Base-by-base conservation (phyloP, 106 monocot genomes). In the Platanthera guangdongensis region DNA sequence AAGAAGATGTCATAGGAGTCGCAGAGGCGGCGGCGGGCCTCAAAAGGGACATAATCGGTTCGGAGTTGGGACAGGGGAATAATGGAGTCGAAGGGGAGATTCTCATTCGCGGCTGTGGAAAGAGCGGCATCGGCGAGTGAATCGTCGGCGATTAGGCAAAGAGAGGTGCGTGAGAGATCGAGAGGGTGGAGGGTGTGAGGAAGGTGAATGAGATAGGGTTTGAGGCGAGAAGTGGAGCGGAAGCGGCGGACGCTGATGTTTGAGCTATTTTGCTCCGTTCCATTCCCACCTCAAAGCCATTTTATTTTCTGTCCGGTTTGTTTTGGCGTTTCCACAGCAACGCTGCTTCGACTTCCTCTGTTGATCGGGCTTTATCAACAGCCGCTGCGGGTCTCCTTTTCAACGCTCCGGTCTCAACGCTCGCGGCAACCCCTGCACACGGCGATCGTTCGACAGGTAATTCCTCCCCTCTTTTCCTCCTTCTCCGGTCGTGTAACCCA, bases 101-200 rank as follows among this genome's bases (percentile, higher is more conserved):
- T 68, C 16, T 75, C 74, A 64, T 50, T 12, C 14, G 47, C 75
- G 77, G 73, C 64, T 52, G 62, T 63, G 45, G 65, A 39, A 21
- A 68, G 63, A 32, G 68, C 78, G 32, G 47, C 10, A 16, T 50
- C 80, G 25, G 57, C 77, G 49, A 74, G 80, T 47, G 76, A 59
- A 68, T 87, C 87, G 65, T 84, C 84, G 72, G 74, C 73, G 57
- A 87, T 52, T 65, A 87, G 81, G 75, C 87, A 81, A 57, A 77
- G 60, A 65, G 87, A 81, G 78, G 78, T 68, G 49, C 69, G 65
- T 10, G 68, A 48, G n/a, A 47, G 78, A 50, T 79, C 62, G 59
- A 72, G 52, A 1, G 82, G 76, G 64, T 75, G 75, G 70, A 83
- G 21, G 50, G 81, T 72, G 85, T 88, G 80, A 6, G 88, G 91